Evolutionary conservation across 2,329 filamentous ascomycete genomes (phyloP).

Genomic region (Colletotrichum karsti): DNA sequence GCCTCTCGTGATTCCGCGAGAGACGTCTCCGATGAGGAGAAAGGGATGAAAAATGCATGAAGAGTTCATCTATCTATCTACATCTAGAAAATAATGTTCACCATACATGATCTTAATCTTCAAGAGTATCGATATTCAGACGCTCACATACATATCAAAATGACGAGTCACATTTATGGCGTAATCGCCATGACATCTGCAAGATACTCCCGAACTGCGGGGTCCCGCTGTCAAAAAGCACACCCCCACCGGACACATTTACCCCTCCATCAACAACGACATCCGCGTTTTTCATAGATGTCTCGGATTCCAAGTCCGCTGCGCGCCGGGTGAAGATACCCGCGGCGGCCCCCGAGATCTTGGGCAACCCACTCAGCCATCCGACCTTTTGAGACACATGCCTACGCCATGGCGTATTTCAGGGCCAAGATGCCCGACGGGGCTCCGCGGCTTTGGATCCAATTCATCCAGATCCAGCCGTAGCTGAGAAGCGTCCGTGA

Average conservation of each 20-base stretch:
- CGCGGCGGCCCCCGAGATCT: not conserved
- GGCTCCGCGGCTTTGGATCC: too few species aligned
- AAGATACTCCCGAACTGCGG: not conserved
- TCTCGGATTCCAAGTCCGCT: not conserved
- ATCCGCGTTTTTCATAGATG: not conserved
- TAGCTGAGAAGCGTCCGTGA: too few species aligned
- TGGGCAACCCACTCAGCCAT: not conserved
- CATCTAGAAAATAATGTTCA: not conserved
- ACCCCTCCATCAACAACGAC: not conserved
- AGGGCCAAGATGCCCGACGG: not conserved
- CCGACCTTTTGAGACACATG: not conserved
- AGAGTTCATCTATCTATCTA: not conserved
- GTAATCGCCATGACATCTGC: not conserved
- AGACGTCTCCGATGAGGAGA: constrained; percentile 36
- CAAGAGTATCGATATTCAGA: too few species aligned
- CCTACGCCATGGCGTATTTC: not conserved
- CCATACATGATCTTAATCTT: not conserved
- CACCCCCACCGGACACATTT: not conserved
- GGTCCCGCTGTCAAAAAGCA: not conserved
- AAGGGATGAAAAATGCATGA: constrained; percentile 28
- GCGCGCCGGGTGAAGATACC: not conserved
- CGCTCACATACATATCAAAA: too few species aligned
- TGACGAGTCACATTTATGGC: too few species aligned
- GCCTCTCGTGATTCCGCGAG: not conserved
- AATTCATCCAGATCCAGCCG: too few species aligned